phyloP scores from a whole-genome alignment of 805 yeast species.

The Maudiozyma saulgeensis region DNA sequence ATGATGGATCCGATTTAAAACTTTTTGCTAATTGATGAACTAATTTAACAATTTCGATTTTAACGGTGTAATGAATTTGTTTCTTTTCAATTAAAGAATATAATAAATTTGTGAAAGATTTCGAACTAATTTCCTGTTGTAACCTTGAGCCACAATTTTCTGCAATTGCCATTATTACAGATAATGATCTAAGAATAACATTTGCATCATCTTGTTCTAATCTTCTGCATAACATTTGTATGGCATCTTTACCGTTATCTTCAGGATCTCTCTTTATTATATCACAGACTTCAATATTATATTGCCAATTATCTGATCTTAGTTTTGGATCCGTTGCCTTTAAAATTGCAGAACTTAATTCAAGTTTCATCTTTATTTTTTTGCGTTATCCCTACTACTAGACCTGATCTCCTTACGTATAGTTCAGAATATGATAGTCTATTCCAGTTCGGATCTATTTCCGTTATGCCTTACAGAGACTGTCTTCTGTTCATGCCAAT shows the following conservation, averaged over 20 bases:
- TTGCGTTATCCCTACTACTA: too few relatives aligned
- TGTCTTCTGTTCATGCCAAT: too few relatives aligned
- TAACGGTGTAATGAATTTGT: slow-evolving; percentile 57
- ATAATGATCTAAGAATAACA: slow-evolving; percentile 49
- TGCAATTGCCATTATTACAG: slow-evolving; percentile 50
- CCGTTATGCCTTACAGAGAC: too few relatives aligned
- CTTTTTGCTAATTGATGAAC: slow-evolving; percentile 56
- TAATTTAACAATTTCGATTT: slow-evolving; percentile 54
- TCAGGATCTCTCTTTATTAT: slow-evolving; percentile 53
- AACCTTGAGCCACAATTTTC: slow-evolving; percentile 70
- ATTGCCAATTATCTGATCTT: slow-evolving; percentile 60
- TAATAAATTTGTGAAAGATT: slow-evolving; percentile 41
- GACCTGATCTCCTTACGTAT: too few relatives aligned
- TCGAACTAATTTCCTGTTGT: slow-evolving; percentile 53
- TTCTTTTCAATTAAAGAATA: slow-evolving; percentile 43
- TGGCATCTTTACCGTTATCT: slow-evolving; percentile 35
- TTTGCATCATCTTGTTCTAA: slow-evolving; percentile 51
- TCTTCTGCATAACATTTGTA: slow-evolving; percentile 39
- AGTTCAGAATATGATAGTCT: too few relatives aligned
- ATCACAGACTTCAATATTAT: slow-evolving; percentile 58
- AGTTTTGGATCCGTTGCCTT: slow-evolving; percentile 59
- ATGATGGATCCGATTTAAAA: slow-evolving; percentile 66
- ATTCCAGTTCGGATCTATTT: too few relatives aligned
- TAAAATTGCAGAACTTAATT: slow-evolving; percentile 16
- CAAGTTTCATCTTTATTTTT: neutral